phyloP scores from a whole-genome alignment of 257 asterid genomes.

The Solanum gandarillasii region DNA sequence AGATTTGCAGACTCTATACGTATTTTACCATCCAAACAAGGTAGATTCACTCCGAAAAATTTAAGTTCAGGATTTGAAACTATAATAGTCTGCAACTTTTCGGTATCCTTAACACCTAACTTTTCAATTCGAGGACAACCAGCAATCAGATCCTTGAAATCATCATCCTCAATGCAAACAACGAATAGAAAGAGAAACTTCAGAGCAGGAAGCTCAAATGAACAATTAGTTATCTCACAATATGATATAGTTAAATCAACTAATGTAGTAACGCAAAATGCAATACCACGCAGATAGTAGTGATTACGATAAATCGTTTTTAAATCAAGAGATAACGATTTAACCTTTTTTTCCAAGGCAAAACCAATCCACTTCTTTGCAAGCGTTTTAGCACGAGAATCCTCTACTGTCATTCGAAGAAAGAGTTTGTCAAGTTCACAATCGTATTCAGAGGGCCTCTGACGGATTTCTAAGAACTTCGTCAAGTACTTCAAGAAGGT shows the following conservation, averaged over 20 bases:
- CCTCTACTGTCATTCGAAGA: too few species aligned
- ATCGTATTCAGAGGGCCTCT: too few species aligned
- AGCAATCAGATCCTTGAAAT: background rate
- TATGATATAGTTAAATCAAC: background rate
- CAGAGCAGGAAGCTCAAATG: background rate
- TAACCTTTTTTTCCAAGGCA: too few species aligned
- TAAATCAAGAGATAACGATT: background rate
- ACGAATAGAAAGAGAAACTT: too few species aligned
- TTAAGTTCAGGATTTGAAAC: background rate
- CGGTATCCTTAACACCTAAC: background rate
- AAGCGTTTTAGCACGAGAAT: too few species aligned
- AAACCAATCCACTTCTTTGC: too few species aligned
- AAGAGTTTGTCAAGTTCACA: too few species aligned
- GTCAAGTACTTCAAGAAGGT: background rate
- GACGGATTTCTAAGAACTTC: background rate
- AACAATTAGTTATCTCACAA: background rate
- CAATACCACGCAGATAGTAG: background rate
- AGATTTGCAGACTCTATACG: background rate
- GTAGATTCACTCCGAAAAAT: background rate
- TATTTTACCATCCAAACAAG: background rate
- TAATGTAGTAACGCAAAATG: background rate
- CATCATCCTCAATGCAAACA: background rate
- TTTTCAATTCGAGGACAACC: background rate
- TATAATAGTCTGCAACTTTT: background rate
- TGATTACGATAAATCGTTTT: background rate